Evolutionary conservation across 441 rosid genomes (phyloP), one percentile per base, ranked within the genome.

Genomic region (Bocquillonia castaneifolia): DNA sequence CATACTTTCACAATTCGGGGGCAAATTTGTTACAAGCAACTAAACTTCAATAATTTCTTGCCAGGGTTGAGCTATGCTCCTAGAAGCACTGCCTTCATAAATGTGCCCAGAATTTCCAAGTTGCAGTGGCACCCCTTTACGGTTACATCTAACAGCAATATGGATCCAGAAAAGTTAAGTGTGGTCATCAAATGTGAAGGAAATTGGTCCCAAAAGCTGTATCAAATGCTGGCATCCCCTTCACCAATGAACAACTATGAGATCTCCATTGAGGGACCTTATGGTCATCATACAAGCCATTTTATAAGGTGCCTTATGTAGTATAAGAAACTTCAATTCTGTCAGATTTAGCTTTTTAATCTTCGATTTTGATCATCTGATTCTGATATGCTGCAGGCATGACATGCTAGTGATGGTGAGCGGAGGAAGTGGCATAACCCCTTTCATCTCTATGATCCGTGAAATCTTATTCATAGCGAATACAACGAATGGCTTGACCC

Each of bases 361-460:
- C 7, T 3, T 15, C 1, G 17, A 18, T 5, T 40, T 9, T 12
- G 1, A 6, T 7, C 45, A 5, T 45, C 50, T 45, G 20, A 6
- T 14, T 45, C 1, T 59, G 31, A 59, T 18, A 15, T 45, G 51
- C 29, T 64, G 36, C 71, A 83, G 97, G 86, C 87, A 89, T 47
- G 92, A 83, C 59, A 73, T 69, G 69, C 80, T 93, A 14, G 91
- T 89, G 63, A 78, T 93, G 95, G 88, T 88, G 71, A 78, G 99
- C 23, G 97, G 97, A 75, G 97, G 99, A 59, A 91, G 96, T 67
- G 97, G 99, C 22, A 87, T 93, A 6, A 88, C 95, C 31, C 96
- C 99, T 10, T 88, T 91, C 76, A 79, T 89, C 60, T 89, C 98
- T 39, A 53, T 93, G 55, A 81, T 88, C 57, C 84, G 93, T 10